Evolutionary conservation across 2,329 filamentous ascomycete genomes (phyloP).

Genomic region (Diaporthe caulivora): DNA sequence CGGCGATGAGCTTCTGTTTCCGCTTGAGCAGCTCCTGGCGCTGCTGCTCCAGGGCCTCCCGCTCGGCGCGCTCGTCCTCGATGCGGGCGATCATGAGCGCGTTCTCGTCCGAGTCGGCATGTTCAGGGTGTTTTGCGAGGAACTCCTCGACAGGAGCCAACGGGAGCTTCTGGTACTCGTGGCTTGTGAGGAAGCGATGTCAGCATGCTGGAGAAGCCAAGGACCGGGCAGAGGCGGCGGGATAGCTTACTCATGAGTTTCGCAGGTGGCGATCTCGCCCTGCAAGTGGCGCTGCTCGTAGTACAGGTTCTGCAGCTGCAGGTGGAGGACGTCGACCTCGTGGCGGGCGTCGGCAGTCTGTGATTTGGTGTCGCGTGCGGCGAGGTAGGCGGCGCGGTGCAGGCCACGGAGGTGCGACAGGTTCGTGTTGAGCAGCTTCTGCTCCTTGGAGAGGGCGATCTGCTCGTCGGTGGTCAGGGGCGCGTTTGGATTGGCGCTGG

Average conservation of each 20-base stretch:
- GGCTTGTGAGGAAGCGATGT: conserved; percentile 61
- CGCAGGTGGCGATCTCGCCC: conserved; percentile 90
- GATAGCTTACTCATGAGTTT: conserved; percentile 84
- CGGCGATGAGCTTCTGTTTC: conserved; percentile 72
- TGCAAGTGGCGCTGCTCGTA: conserved; percentile 94
- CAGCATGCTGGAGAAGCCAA: neutral
- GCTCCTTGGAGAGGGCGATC: conserved; percentile 76
- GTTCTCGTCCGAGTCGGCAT: conserved; percentile 79
- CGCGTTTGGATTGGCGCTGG: conserved; percentile 38
- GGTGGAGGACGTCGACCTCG: conserved; percentile 90
- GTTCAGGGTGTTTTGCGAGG: conserved; percentile 79
- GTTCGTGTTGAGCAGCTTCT: conserved; percentile 84
- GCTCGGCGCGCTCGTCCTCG: conserved; percentile 87
- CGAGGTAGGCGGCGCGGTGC: conserved; percentile 84
- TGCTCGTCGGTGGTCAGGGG: conserved; percentile 61
- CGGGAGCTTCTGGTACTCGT: conserved; percentile 89
- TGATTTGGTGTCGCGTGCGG: conserved; percentile 86
- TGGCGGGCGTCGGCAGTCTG: conserved; percentile 88
- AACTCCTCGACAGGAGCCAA: conserved; percentile 89
- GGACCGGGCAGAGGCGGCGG: neutral
- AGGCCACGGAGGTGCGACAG: conserved; percentile 84
- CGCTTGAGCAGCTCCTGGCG: conserved; percentile 79
- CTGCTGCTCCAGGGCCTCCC: conserved; percentile 87
- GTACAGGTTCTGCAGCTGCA: conserved; percentile 94
- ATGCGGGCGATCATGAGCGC: conserved; percentile 91